A percentile compares a stretch with the other conserved stretches of the same genome.
Evolutionary conservation across 805 yeast species (phyloP).

Genomic region (Myxozyma neotropica): DNA sequence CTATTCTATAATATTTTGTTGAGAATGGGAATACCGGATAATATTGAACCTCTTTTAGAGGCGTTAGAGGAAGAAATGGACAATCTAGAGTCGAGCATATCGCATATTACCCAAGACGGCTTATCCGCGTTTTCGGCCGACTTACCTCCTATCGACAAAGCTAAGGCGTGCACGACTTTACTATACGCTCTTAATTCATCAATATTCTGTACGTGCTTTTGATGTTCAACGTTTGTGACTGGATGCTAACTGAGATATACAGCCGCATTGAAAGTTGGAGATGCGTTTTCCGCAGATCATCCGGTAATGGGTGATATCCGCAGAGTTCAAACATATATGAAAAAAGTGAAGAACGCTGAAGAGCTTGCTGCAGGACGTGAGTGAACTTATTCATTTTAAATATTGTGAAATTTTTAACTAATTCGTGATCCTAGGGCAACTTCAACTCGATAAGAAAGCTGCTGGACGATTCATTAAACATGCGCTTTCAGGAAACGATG

Average conservation of each 20-base stretch:
- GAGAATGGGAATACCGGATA: neutral
- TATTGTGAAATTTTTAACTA: neutral
- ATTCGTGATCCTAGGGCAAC: conserved; percentile 11
- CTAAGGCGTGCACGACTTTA: conserved; percentile 21
- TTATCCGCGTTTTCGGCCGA: neutral
- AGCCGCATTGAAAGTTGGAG: conserved; percentile 27
- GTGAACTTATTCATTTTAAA: neutral
- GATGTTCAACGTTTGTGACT: neutral
- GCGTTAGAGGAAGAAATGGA: conserved; percentile 13
- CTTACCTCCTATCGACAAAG: conserved; percentile 20
- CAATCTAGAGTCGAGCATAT: conserved; percentile 10
- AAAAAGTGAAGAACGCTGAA: conserved; percentile 29
- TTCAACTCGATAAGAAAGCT: conserved; percentile 23
- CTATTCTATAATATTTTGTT: neutral
- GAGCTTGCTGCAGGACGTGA: conserved; percentile 28
- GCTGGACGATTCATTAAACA: conserved; percentile 32
- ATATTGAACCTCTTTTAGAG: conserved; percentile 2
- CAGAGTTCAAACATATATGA: conserved; percentile 27
- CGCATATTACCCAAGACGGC: conserved; percentile 4
- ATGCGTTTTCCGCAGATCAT: conserved; percentile 8
- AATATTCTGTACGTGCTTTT: conserved; percentile 24
- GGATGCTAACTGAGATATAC: neutral
- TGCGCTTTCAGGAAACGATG: conserved; percentile 26
- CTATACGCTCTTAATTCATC: conserved; percentile 28
- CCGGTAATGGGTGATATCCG: conserved; percentile 27